phyloP scores from a whole-genome alignment of 805 yeast species.

The Yarrowia keelungensis region DNA sequence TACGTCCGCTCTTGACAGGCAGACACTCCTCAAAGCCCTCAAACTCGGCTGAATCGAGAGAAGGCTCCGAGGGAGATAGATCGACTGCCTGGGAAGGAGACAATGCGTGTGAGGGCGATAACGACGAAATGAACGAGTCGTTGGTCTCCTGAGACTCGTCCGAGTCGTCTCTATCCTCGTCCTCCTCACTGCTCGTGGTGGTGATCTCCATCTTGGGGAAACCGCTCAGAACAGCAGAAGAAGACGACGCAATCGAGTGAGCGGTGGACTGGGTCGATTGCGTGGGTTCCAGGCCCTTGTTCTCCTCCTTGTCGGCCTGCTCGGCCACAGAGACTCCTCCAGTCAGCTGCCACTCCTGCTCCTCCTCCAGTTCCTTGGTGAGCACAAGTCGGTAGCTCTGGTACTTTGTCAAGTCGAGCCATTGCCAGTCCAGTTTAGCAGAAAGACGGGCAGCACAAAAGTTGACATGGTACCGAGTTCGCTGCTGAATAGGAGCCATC shows the following conservation, averaged over 20 bases:
- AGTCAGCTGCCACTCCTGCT: slow-evolving; percentile 34
- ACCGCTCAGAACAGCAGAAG: slow-evolving; percentile 18
- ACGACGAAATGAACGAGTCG: slow-evolving; percentile 7
- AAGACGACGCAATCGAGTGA: slow-evolving; percentile 8
- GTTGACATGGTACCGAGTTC: slow-evolving; percentile 59
- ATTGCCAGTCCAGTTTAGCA: slow-evolving; percentile 63
- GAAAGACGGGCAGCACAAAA: slow-evolving; percentile 57
- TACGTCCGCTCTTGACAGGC: slow-evolving; percentile 16
- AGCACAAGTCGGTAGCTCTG: slow-evolving; percentile 53
- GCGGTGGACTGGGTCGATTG: not conserved
- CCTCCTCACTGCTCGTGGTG: not conserved
- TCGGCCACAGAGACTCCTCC: slow-evolving; percentile 3
- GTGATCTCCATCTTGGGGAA: slow-evolving; percentile 31
- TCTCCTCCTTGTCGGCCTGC: slow-evolving; percentile 13
- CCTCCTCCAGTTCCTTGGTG: slow-evolving; percentile 46
- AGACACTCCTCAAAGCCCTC: slow-evolving; percentile 34
- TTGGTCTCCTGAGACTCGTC: slow-evolving; percentile 11
- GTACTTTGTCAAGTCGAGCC: slow-evolving; percentile 60
- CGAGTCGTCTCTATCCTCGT: not conserved
- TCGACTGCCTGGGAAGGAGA: slow-evolving; percentile 6
- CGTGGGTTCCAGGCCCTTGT: not conserved
- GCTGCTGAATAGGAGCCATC: slow-evolving; percentile 62
- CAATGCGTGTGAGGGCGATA: slow-evolving; percentile 1
- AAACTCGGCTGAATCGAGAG: slow-evolving; percentile 8
- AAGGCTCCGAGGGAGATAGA: not conserved